Percentiles rank a stretch among this genome's conserved stretches.
Conservation (phyloP, 257 asterid species). For the Solanum piurae region DNA sequence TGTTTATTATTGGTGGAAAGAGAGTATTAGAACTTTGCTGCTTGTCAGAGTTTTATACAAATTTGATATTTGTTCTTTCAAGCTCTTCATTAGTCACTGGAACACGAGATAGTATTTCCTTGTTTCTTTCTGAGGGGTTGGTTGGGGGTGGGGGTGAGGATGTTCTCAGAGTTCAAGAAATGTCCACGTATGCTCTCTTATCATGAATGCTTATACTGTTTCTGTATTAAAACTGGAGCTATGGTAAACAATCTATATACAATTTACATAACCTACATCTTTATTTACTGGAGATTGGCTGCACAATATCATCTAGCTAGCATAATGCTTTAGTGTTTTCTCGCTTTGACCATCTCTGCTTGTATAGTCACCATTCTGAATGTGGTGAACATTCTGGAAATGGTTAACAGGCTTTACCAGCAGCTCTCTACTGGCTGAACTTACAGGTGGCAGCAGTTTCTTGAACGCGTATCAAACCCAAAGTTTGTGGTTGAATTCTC, state of each 20-base stretch:
- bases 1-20: not conserved
- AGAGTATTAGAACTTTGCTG: not conserved
- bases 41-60: not conserved
- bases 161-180: not conserved
- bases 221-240: not conserved
- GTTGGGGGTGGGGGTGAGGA: not conserved
- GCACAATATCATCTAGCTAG: not conserved
- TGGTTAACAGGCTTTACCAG: conserved; percentile 92
- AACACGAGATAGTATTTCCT: not conserved
- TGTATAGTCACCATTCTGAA: conserved; percentile 39
- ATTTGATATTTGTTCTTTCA: not conserved
- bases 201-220: not conserved
- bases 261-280: not conserved
- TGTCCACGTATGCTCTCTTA: not conserved
- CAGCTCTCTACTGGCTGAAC: conserved; percentile 97
- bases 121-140: not conserved
- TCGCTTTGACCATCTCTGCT: not conserved
- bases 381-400: conserved; percentile 61
- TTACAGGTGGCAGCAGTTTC: conserved; percentile 83
- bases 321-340: not conserved
- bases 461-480: conserved; percentile 28
- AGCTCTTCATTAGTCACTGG: not conserved
- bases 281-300: not conserved
- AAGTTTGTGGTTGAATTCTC: conserved; percentile 47
- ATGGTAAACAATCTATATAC: not conserved